Evolutionary conservation across 495 filamentous ascomycete species (phyloP).

Genomic region (Aspergillus sclerotioniger): DNA sequence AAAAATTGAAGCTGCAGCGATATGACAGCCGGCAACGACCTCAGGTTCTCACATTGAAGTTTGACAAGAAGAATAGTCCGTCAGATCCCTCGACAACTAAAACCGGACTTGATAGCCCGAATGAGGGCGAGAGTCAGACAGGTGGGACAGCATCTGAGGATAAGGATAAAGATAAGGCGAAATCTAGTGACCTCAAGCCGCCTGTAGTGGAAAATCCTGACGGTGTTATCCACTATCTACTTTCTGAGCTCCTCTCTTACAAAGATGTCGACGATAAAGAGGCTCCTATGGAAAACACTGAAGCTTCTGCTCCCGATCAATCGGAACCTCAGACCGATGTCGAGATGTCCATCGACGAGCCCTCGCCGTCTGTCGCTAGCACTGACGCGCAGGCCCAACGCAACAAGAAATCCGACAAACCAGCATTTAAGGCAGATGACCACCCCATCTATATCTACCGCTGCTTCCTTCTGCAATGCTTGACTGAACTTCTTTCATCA

Average conservation of each 20-base stretch:
- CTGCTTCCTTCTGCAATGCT: conserved; percentile 89
- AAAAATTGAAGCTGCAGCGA: conserved; percentile 68
- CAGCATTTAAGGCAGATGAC: conserved; percentile 83
- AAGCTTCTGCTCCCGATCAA: conserved; percentile 36
- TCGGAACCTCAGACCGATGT: conserved; percentile 48
- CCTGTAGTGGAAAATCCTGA: conserved; percentile 91
- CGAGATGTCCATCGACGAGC: conserved; percentile 47
- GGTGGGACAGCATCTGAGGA: conserved; percentile 42
- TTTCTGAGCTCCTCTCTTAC: conserved; percentile 91
- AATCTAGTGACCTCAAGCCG: conserved; percentile 65
- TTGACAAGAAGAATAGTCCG: conserved; percentile 38
- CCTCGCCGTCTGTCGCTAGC: conserved; percentile 37
- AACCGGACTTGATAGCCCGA: conserved; percentile 30
- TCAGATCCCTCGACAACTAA: conserved; percentile 29
- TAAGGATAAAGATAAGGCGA: conserved; percentile 60
- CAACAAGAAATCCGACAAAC: conserved; percentile 67
- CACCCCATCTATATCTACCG: conserved; percentile 96
- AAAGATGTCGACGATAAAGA: conserved; percentile 87
- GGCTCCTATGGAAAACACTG: conserved; percentile 43
- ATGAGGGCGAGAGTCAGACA: conserved; percentile 25
- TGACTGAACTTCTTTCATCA: conserved; percentile 87
- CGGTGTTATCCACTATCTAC: conserved; percentile 91
- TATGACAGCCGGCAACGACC: conserved; percentile 59
- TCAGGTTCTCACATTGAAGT: conserved; percentile 59
- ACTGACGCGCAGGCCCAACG: conserved; percentile 31